Conservation (phyloP, 805 yeast genomes). For the Starmerella davenportii region DNA sequence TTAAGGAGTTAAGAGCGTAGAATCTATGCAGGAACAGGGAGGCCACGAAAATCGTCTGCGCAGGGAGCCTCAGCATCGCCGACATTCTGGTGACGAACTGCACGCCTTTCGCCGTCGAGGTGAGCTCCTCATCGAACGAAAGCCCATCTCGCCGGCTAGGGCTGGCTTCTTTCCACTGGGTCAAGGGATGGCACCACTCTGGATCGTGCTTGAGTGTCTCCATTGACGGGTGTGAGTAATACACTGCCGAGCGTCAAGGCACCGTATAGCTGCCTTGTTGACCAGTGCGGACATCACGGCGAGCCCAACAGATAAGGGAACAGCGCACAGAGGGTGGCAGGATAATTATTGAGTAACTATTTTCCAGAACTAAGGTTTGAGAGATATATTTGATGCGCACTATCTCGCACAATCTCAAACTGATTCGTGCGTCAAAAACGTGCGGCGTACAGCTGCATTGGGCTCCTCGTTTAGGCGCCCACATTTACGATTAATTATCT, state of each 20-base stretch:
- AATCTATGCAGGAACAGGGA: slow-evolving; percentile 34
- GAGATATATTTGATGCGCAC: background rate
- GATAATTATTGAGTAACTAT: too few species aligned
- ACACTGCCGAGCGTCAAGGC: background rate
- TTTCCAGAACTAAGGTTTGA: too few species aligned
- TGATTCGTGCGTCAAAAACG: too few species aligned
- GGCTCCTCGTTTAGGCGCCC: too few species aligned
- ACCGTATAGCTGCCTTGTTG: background rate
- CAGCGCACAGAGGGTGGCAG: too few species aligned
- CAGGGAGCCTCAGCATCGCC: slow-evolving; percentile 29
- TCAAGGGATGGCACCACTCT: slow-evolving; percentile 17
- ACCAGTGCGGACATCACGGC: too few species aligned
- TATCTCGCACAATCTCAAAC: too few species aligned
- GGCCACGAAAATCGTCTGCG: slow-evolving; percentile 33
- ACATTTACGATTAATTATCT: too few species aligned
- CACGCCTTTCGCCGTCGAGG: slow-evolving; percentile 32
- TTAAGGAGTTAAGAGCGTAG: slow-evolving; percentile 31
- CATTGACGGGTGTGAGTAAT: slow-evolving; percentile 14
- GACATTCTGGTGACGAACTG: slow-evolving; percentile 31
- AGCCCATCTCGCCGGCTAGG: slow-evolving; percentile 23
- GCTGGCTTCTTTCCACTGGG: slow-evolving; percentile 12
- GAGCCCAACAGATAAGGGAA: too few species aligned
- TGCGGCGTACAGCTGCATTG: too few species aligned
- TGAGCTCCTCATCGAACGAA: slow-evolving; percentile 25
- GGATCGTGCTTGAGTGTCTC: slow-evolving; percentile 15